Evolutionary conservation across 2,329 filamentous ascomycete species (phyloP).

Genomic region (Ophiostoma sp.): DNA sequence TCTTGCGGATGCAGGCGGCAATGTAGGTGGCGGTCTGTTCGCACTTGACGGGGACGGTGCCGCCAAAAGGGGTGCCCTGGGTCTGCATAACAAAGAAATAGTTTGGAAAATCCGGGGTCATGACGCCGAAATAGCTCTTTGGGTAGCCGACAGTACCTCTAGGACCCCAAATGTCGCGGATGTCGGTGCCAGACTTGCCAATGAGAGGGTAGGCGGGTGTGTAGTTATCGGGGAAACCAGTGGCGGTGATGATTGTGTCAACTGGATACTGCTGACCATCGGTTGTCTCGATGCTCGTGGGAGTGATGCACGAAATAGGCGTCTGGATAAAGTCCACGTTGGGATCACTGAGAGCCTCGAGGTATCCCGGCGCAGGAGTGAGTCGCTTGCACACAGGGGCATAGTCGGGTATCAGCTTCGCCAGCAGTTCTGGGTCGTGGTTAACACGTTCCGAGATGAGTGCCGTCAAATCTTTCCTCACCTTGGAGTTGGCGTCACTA

Average conservation of each 20-base stretch:
- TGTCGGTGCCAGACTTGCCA: constrained; percentile 28
- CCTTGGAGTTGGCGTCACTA: constrained; percentile 5
- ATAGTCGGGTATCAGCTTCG: constrained; percentile 30
- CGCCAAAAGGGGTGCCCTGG: constrained; percentile 27
- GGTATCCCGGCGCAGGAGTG: constrained; percentile 34
- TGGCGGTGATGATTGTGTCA: constrained; percentile 39
- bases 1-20: constrained; percentile 31
- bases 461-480: constrained; percentile 8
- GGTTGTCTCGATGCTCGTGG: constrained; percentile 35
- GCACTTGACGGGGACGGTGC: constrained; percentile 28
- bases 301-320: constrained; percentile 36
- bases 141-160: constrained; percentile 28
- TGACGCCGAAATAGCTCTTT: constrained; percentile 34
- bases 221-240: constrained; percentile 34
- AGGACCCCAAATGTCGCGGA: constrained; percentile 32
- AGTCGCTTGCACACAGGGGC: constrained; percentile 32
- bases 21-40: constrained; percentile 29
- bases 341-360: constrained; percentile 33
- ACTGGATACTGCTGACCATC: constrained; percentile 34
- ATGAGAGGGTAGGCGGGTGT: constrained; percentile 31
- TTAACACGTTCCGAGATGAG: constrained; percentile 20
- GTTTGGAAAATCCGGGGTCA: constrained; percentile 35
- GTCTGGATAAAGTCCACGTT: constrained; percentile 38
- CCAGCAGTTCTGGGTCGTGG: constrained; percentile 20
- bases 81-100: constrained; percentile 33